Conservation (phyloP, 371 early-diverging fungal genomes). For the Phascolomyces articulosus region DNA sequence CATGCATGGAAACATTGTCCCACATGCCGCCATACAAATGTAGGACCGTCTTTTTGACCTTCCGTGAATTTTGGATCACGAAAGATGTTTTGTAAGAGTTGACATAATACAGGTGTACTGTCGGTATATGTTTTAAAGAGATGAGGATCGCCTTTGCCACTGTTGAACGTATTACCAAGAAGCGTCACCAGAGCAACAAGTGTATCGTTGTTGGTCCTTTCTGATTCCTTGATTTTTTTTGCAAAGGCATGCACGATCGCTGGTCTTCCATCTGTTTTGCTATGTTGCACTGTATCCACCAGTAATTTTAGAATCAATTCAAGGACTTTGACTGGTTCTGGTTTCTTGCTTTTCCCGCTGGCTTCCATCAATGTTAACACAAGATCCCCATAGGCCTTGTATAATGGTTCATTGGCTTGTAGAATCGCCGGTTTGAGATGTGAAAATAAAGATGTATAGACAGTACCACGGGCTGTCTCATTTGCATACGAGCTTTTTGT, state of each 20-base stretch:
- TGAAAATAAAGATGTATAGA: conserved; percentile 8
- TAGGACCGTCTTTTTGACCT: not conserved
- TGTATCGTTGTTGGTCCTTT: not conserved
- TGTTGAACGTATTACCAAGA: not conserved
- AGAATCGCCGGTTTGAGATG: not conserved
- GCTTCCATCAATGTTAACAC: conserved; percentile 4
- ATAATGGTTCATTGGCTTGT: not conserved
- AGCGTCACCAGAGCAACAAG: not conserved
- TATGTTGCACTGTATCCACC: not conserved
- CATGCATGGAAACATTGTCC: conserved; percentile 7
- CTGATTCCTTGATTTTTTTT: not conserved
- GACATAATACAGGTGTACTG: conserved; percentile 6
- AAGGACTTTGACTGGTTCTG: conserved; percentile 6
- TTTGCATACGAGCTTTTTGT: conserved; percentile 5
- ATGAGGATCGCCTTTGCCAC: not conserved
- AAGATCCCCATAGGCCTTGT: not conserved
- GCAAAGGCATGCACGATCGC: not conserved
- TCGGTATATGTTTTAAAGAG: conserved; percentile 9
- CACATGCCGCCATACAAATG: conserved; percentile 8
- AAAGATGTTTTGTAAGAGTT: conserved; percentile 1
- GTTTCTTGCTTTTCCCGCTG: not conserved
- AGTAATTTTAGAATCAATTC: not conserved
- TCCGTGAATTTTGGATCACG: not conserved
- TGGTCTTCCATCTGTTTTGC: not conserved
- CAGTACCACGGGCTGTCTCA: conserved; percentile 2